These are phyloP conservation scores for Penicillium hordei DNA, from an alignment of 2,329 filamentous ascomycete genomes.

Conservation along the genomic window DNA sequence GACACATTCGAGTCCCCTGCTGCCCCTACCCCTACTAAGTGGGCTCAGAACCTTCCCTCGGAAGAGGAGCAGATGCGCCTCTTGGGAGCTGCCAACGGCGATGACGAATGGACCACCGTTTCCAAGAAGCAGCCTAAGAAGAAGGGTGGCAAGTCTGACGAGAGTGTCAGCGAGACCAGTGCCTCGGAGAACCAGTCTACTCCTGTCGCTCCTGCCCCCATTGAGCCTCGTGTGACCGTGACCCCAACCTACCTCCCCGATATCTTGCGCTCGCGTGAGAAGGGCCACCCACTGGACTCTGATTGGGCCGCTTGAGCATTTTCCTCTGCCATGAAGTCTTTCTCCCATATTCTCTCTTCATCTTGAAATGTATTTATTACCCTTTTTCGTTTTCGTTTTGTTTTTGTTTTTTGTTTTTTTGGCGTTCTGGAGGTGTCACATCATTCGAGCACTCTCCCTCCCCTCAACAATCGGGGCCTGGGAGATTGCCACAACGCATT, in stretches of 20 bases:
- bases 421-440: constrained; percentile 35
- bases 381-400: constrained; percentile 12
- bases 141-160: constrained; percentile 42
- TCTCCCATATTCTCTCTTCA: constrained; percentile 11
- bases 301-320: constrained; percentile 43
- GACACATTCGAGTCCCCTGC: constrained; percentile 44
- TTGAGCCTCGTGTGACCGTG: constrained; percentile 38
- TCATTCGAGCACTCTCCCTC: constrained; percentile 29
- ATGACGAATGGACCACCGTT: constrained; percentile 62
- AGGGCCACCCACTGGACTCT: constrained; percentile 47
- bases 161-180: constrained; percentile 48
- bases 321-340: constrained; percentile 3
- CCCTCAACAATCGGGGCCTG: constrained; percentile 10
- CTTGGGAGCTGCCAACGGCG: constrained; percentile 46
- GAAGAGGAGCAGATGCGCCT: constrained; percentile 63
- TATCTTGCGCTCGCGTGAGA: constrained; percentile 33
- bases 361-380: constrained; percentile 37
- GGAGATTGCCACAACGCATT: constrained; percentile 17
- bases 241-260: constrained; percentile 38
- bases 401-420: constrained; percentile 24
- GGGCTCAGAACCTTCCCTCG: constrained; percentile 52
- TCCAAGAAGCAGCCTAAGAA: constrained; percentile 59
- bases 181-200: constrained; percentile 36
- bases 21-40: constrained; percentile 37
- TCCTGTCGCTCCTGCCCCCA: constrained; percentile 25